Evolutionary conservation across 345 rosid species (phyloP).

Genomic region (Raphanus raphanistrum): DNA sequence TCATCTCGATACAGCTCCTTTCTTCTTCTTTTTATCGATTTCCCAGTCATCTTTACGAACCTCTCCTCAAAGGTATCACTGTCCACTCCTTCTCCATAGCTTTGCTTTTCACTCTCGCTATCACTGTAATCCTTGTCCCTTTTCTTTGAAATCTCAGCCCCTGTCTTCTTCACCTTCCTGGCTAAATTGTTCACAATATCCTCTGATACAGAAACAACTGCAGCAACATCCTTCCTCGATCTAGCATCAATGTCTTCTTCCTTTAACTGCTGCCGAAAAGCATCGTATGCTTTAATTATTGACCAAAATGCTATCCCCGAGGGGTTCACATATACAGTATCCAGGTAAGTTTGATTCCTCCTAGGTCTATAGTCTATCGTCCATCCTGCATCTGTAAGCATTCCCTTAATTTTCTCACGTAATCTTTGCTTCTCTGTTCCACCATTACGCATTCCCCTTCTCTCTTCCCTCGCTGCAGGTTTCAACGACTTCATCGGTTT

Average conservation of each 20-base stretch:
- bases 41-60: constrained; percentile 57
- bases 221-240: constrained; percentile 47
- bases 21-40: constrained; percentile 48
- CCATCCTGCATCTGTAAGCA: constrained; percentile 97
- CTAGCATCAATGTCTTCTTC: constrained; percentile 55
- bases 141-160: constrained; percentile 55
- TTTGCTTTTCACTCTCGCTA: constrained; percentile 44
- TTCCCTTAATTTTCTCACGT: constrained; percentile 79
- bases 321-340: constrained; percentile 93
- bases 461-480: constrained; percentile 48
- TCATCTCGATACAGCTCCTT: constrained; percentile 41
- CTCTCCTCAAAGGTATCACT: constrained; percentile 69
- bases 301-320: constrained; percentile 96
- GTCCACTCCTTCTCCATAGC: constrained; percentile 48
- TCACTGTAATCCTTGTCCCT: constrained; percentile 42
- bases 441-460: constrained; percentile 66
- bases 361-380: constrained; percentile 88
- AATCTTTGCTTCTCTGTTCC: constrained; percentile 97
- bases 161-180: constrained; percentile 70
- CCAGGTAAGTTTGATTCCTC: constrained; percentile 75
- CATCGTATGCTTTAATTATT: constrained; percentile 89
- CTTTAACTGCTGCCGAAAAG: constrained; percentile 66
- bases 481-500: constrained; percentile 39
- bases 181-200: constrained; percentile 69
- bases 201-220: constrained; percentile 66